Base-by-base conservation (phyloP, 768 basidiomycete genomes). In the Suillus subluteus region DNA sequence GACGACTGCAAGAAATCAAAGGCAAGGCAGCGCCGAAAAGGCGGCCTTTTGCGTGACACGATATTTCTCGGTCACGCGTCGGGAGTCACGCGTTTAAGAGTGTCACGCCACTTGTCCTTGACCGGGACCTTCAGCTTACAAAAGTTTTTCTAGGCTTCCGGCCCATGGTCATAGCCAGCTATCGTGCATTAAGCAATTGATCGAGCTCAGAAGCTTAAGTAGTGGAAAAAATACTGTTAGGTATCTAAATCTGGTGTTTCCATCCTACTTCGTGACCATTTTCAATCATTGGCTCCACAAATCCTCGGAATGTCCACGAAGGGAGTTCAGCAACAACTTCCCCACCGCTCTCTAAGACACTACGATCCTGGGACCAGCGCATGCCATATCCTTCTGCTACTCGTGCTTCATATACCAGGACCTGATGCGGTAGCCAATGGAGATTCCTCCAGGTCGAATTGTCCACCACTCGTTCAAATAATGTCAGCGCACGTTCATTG, bases 201-300 rank as follows among this genome's bases (percentile, higher is more conserved):
- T 55, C 9, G 16, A 55, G 52, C 8, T 30, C 30, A 50, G 4
- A 32, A 55, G 32, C 32, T 56, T 35, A 13, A 56, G 35, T 56
- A 37, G 9, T 16, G 26, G 26, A 26, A 26, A 26, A 26, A 26
- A 26, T 13, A 35, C 21, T 35, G 41, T 8, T 32, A 12, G 41
- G 41, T 61, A 43, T 43, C 40, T 61, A 43, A 61, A 58, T 26
- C 74, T 67, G 79, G 76, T 89, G 88, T 71, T 79, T 80, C 88
- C 89, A 90, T 6, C 86, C 86, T 21, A 82, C 66, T 67, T 87
- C 84, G 72, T 90, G 88, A 16, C 89, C 89, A 72, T 86, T 84
- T 67, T 84, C 85, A 85, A 89, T 89, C 84, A 85, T 86, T 2
- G 88, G 88, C 65, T 90, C 88, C 9, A 90, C 82, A 71, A 87